phyloP scores from a whole-genome alignment of 805 yeast species.

The Myxozyma neglecta region DNA sequence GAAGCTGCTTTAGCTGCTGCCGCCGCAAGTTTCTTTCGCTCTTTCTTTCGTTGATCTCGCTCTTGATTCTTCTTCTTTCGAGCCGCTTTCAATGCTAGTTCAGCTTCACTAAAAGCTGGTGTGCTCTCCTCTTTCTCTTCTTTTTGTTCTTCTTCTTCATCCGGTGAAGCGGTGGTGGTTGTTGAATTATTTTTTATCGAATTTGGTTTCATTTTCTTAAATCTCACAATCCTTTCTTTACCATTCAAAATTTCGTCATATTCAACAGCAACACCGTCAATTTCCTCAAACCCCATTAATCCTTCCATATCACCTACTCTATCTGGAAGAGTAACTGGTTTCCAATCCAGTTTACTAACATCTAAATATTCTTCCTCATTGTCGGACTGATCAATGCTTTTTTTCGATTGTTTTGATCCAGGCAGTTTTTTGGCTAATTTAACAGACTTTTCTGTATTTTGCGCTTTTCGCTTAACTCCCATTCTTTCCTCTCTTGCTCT shows the following conservation, averaged over 20 bases:
- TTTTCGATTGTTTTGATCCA: neutral
- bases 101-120: slow-evolving; percentile 2
- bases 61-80: slow-evolving; percentile 5
- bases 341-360: slow-evolving; percentile 53
- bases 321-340: slow-evolving; percentile 76
- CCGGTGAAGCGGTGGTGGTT: slow-evolving; percentile 38
- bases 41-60: slow-evolving; percentile 8
- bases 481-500: neutral
- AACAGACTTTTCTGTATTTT: neutral
- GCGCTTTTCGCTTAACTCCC: slow-evolving; percentile 2
- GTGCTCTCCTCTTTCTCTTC: slow-evolving; percentile 28
- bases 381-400: neutral
- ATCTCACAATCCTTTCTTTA: slow-evolving; percentile 19
- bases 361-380: slow-evolving; percentile 11
- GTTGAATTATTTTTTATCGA: slow-evolving; percentile 45
- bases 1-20: slow-evolving; percentile 3
- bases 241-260: slow-evolving; percentile 60
- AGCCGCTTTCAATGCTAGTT: slow-evolving; percentile 1
- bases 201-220: slow-evolving; percentile 11
- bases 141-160: slow-evolving; percentile 21
- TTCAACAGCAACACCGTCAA: slow-evolving; percentile 88
- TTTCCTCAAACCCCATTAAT: slow-evolving; percentile 87
- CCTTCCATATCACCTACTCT: slow-evolving; percentile 86
- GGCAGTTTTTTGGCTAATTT: neutral
- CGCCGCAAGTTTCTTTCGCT: slow-evolving; percentile 2